These are phyloP conservation scores for Talaromyces sp. DNA, from an alignment of 2,329 filamentous ascomycete genomes.

Conservation along the genomic window DNA sequence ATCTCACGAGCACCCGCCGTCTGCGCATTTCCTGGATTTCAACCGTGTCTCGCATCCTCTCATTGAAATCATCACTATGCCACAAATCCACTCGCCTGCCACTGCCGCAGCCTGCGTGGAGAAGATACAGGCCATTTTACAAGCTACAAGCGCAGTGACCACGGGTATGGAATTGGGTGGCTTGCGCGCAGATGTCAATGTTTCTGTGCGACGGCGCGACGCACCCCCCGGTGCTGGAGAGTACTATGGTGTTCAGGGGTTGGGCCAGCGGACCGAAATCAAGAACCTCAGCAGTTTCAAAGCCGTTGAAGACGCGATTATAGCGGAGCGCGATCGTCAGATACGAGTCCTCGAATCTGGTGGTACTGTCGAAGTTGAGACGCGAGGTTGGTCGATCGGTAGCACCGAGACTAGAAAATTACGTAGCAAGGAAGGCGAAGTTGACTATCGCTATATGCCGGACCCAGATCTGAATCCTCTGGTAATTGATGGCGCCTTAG, in stretches of 20 bases:
- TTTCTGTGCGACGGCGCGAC: conserved; percentile 70
- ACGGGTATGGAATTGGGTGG: conserved; percentile 92
- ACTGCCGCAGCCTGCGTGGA: conserved; percentile 85
- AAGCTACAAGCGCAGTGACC: conserved; percentile 77
- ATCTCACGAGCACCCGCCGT: conserved; percentile 72
- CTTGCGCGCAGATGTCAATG: conserved; percentile 89
- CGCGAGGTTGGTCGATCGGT: conserved; percentile 85
- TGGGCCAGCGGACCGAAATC: conserved; percentile 91
- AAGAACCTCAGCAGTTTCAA: conserved; percentile 96
- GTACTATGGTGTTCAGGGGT: conserved; percentile 56
- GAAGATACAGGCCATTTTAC: conserved; percentile 79
- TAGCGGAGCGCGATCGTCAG: conserved; percentile 85
- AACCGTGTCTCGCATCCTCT: conserved; percentile 88
- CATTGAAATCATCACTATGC: conserved; percentile 91
- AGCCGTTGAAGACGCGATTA: conserved; percentile 89
- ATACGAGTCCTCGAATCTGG: conserved; percentile 74
- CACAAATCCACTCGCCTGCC: conserved; percentile 79
- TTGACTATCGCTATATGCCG: conserved; percentile 98
- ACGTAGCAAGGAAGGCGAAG: conserved; percentile 90
- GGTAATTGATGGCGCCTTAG: conserved; percentile 65
- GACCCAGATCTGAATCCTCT: conserved; percentile 86
- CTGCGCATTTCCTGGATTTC: conserved; percentile 79
- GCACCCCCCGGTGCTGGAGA: conserved; percentile 42
- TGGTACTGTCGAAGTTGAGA: conserved; percentile 75
- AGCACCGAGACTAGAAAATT: conserved; percentile 75